Conservation (phyloP, 2,329 filamentous ascomycete species). For the Phialophora verrucosa region DNA sequence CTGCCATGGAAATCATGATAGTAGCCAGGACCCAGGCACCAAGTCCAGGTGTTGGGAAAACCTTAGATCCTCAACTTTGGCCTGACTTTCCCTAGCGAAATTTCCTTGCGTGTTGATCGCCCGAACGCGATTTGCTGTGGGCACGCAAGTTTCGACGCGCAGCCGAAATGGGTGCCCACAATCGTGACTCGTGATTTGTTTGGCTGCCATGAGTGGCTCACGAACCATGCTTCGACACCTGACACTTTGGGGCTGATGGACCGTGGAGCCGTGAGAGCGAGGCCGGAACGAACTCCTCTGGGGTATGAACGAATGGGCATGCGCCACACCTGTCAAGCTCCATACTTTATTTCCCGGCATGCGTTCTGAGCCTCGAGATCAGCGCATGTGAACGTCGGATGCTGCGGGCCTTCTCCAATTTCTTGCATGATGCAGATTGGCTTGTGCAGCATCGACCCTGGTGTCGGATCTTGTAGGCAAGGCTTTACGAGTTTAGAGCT, state of each 20-base stretch:
- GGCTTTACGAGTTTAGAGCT: background rate
- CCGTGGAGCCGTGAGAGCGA: background rate
- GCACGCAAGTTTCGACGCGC: conserved; percentile 12
- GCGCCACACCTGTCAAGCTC: conserved; percentile 12
- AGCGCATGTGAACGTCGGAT: conserved; percentile 15
- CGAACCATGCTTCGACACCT: conserved; percentile 7
- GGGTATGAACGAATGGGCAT: conserved; percentile 13
- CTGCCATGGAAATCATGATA: background rate
- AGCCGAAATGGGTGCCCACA: conserved; percentile 9
- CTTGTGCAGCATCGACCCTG: conserved; percentile 1
- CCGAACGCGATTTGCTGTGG: conserved; percentile 14
- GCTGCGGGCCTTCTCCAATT: conserved; percentile 1
- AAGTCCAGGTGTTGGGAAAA: conserved; percentile 4
- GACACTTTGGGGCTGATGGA: conserved; percentile 5
- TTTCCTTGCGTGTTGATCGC: conserved; percentile 17
- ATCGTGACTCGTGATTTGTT: conserved; percentile 18
- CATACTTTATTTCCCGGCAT: background rate
- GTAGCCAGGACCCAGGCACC: background rate
- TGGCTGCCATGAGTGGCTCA: conserved; percentile 9
- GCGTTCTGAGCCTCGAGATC: conserved; percentile 13
- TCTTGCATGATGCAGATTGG: conserved; percentile 11
- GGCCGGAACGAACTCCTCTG: conserved; percentile 14
- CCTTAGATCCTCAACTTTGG: background rate
- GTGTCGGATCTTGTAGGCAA: background rate
- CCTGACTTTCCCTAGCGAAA: conserved; percentile 19